These are phyloP conservation scores for Coniferiporia sulphurascens DNA, from an alignment of 1,284 basidiomycete species.

Conservation along the genomic window DNA sequence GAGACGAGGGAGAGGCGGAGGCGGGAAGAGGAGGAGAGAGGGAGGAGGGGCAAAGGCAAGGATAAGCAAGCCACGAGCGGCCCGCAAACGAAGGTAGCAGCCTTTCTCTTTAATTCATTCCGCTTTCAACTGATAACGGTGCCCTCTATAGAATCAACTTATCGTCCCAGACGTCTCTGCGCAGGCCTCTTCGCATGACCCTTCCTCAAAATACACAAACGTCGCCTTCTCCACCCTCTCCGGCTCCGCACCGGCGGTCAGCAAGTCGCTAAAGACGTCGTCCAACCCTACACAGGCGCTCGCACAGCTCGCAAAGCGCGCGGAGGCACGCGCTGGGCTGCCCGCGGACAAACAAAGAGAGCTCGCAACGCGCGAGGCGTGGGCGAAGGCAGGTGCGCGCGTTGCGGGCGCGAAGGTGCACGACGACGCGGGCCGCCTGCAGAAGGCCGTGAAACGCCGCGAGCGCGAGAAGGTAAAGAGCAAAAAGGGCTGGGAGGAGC, in stretches of 20 bases:
- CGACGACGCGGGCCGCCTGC: slow-evolving; percentile 76
- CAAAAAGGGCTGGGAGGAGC: slow-evolving; percentile 81
- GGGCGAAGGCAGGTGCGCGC: slow-evolving; percentile 82
- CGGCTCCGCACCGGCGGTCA: slow-evolving; percentile 37
- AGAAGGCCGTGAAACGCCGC: slow-evolving; percentile 86
- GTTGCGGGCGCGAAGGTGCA: slow-evolving; percentile 84
- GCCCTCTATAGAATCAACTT: slow-evolving; percentile 56
- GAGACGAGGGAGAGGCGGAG: slow-evolving; percentile 79
- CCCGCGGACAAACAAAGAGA: slow-evolving; percentile 77
- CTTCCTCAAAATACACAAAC: slow-evolving; percentile 46
- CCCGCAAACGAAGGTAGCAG: slow-evolving; percentile 47
- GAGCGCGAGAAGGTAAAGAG: slow-evolving; percentile 85
- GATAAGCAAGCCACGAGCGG: slow-evolving; percentile 30
- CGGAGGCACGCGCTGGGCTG: slow-evolving; percentile 66
- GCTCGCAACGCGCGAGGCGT: slow-evolving; percentile 74
- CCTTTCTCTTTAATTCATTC: not conserved
- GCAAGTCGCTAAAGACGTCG: slow-evolving; percentile 58
- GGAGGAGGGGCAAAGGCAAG: slow-evolving; percentile 40
- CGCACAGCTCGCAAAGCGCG: slow-evolving; percentile 68
- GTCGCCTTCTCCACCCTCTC: slow-evolving; percentile 70
- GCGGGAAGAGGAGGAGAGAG: slow-evolving; percentile 48
- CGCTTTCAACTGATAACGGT: slow-evolving; percentile 8
- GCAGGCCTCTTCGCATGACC: slow-evolving; percentile 28
- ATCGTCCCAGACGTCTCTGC: slow-evolving; percentile 54
- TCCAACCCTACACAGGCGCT: slow-evolving; percentile 84